phyloP scores from a whole-genome alignment of 768 basidiomycete genomes.

The Amanita phalloides region DNA sequence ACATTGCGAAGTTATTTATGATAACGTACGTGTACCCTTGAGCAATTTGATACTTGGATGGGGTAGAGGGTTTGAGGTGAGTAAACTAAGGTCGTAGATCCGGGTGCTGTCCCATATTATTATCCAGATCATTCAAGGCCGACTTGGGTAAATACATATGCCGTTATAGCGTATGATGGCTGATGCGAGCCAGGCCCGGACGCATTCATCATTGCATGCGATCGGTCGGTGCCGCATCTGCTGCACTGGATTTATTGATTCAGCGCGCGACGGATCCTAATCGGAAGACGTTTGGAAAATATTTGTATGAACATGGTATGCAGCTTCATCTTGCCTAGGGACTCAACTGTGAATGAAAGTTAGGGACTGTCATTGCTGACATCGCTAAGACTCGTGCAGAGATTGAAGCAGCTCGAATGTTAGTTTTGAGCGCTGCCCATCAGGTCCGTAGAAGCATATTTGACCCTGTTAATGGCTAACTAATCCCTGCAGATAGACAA shows the following conservation, averaged over 20 bases:
- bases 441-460: conserved; percentile 35
- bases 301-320: conserved; percentile 79
- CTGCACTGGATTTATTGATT: conserved; percentile 80
- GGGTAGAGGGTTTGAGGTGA: conserved; percentile 90
- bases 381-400: conserved; percentile 91
- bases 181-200: conserved; percentile 52
- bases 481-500: conserved; percentile 66
- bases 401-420: conserved; percentile 77
- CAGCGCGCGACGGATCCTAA: conserved; percentile 86
- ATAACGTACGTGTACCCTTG: conserved; percentile 85
- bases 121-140: conserved; percentile 80
- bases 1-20: conserved; percentile 91
- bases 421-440: conserved; percentile 87
- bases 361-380: conserved; percentile 82
- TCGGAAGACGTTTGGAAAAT: conserved; percentile 91
- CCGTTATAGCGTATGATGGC: not conserved
- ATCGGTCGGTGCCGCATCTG: conserved; percentile 80
- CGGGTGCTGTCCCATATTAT: not conserved
- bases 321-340: conserved; percentile 8
- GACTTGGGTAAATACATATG: conserved; percentile 58
- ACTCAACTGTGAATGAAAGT: not conserved
- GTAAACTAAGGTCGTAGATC: not conserved
- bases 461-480: not conserved
- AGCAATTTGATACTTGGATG: conserved; percentile 81
- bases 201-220: conserved; percentile 98